Percentiles rank a stretch among this genome's conserved stretches.
Conservation (phyloP, 2,329 filamentous ascomycete genomes). For the Lasiodiplodia sp. region DNA sequence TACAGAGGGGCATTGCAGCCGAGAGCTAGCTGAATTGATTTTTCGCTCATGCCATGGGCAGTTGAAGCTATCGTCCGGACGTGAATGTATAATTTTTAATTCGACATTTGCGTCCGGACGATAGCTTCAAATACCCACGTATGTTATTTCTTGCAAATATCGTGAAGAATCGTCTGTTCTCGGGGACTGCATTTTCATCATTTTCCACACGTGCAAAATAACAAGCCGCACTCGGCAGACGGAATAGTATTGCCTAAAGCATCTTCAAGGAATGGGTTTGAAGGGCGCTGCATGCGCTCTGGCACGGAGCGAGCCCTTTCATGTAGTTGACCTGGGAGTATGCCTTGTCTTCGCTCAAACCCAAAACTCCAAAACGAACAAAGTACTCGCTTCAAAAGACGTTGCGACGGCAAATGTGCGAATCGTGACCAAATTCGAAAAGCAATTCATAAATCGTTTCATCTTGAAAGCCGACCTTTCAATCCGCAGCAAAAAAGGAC, state of each 20-base stretch:
- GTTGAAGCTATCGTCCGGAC: no score
- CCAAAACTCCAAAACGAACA: neutral
- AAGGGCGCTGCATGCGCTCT: neutral
- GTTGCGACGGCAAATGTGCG: neutral
- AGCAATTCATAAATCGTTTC: slow-evolving; percentile 3
- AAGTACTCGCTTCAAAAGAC: neutral
- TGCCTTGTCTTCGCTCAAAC: neutral
- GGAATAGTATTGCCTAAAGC: neutral
- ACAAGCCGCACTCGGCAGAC: neutral
- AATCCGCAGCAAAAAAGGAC: neutral
- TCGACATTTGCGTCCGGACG: no score
- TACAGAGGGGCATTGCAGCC: no score
- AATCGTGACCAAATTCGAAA: neutral
- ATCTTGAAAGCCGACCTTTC: neutral
- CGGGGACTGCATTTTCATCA: neutral
- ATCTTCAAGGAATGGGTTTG: neutral
- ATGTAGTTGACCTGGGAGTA: neutral
- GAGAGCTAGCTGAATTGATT: no score
- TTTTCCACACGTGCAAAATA: neutral
- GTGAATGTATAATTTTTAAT: no score
- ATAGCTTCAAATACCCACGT: no score
- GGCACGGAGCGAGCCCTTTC: neutral
- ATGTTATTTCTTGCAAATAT: no score
- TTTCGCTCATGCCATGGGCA: no score
- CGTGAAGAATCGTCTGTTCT: no score